Conservation (phyloP, 1,139 yeast species). For the Geotrichum australiense region DNA sequence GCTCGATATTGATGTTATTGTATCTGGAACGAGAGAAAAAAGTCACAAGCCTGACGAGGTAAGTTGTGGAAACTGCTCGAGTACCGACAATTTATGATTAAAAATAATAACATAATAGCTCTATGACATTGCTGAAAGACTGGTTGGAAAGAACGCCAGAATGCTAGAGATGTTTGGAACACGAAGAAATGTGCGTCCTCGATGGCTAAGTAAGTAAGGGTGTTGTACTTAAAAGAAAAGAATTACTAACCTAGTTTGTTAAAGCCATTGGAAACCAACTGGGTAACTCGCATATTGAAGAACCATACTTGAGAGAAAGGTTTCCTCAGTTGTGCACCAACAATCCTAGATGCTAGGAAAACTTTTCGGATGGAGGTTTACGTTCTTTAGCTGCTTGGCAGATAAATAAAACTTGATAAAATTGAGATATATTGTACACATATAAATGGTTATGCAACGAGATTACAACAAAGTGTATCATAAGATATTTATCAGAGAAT, state of each 20-base stretch:
- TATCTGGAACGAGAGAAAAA: constrained; percentile 79
- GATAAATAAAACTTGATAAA: not conserved
- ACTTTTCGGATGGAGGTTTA: too few species aligned
- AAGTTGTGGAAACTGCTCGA: constrained; percentile 12
- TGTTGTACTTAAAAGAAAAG: not conserved
- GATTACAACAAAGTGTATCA: too few species aligned
- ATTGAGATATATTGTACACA: too few species aligned
- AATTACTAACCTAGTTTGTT: not conserved
- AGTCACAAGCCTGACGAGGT: constrained; percentile 86
- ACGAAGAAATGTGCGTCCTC: constrained; percentile 75
- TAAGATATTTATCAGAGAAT: too few species aligned
- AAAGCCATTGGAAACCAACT: constrained; percentile 72
- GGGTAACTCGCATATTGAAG: constrained; percentile 51
- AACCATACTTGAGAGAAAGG: constrained; percentile 43
- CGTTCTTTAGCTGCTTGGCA: too few species aligned
- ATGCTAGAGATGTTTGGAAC: constrained; percentile 87
- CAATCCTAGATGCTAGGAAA: too few species aligned
- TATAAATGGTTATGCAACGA: too few species aligned
- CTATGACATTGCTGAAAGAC: constrained; percentile 76
- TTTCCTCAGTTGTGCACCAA: constrained; percentile 19
- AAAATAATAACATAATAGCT: constrained; percentile 22
- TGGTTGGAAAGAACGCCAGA: constrained; percentile 68
- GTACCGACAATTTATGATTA: not conserved
- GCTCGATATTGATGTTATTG: constrained; percentile 69
- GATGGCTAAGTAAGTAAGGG: constrained; percentile 56